Percentiles rank a stretch among this genome's conserved stretches.
Conservation (phyloP, 805 yeast species). For the Saccharomycopsis sp. region DNA sequence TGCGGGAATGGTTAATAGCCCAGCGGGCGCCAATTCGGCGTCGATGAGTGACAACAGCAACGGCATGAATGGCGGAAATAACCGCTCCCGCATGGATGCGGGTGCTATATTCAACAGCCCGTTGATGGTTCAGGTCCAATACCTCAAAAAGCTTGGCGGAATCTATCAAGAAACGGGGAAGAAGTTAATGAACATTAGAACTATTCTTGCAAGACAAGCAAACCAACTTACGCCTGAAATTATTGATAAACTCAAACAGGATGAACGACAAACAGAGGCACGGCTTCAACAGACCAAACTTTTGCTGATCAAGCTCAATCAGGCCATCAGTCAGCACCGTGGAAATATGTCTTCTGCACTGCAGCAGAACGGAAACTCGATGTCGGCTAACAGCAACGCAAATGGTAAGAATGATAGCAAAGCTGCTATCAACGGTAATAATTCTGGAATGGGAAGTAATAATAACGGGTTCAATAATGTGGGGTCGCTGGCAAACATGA, state of each 20-base stretch:
- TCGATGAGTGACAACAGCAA: background rate
- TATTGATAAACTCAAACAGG: conserved; percentile 28
- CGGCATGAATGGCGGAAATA: background rate
- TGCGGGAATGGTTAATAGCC: background rate
- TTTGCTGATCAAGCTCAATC: conserved; percentile 14
- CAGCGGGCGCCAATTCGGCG: background rate
- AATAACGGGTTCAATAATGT: no score
- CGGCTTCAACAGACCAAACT: conserved; percentile 10
- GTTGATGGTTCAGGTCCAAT: conserved; percentile 8
- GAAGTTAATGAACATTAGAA: conserved; percentile 24
- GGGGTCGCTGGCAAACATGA: no score
- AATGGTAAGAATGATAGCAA: no score
- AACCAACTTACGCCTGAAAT: conserved; percentile 28
- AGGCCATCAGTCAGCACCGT: conserved; percentile 13
- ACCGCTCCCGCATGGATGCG: background rate
- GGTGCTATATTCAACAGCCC: background rate
- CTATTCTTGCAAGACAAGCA: conserved; percentile 27
- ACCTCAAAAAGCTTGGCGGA: conserved; percentile 8
- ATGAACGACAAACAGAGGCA: conserved; percentile 11
- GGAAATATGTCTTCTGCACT: conserved; percentile 19
- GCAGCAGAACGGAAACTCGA: conserved; percentile 17
- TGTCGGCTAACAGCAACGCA: background rate
- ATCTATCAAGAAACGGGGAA: conserved; percentile 13
- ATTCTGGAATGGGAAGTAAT: no score
- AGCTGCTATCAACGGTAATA: no score